Conservation (phyloP, 768 basidiomycete genomes). For the Termitomyces sp. region DNA sequence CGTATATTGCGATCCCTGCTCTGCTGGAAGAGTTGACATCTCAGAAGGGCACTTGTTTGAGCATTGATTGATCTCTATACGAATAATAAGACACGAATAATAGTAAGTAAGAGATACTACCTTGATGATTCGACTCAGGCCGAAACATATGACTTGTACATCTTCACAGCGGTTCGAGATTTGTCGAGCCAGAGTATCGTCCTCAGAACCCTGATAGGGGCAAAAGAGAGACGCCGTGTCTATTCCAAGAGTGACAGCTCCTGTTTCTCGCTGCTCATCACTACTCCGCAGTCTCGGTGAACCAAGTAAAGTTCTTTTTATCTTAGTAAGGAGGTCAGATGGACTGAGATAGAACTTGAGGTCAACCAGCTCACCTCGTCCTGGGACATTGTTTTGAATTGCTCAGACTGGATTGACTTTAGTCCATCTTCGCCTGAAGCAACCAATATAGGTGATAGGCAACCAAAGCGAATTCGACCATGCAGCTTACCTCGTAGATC, state of each 20-base stretch:
- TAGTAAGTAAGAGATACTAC: constrained; percentile 23
- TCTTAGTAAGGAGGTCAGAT: constrained; percentile 23
- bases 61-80: constrained; percentile 43
- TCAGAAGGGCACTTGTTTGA: constrained; percentile 37
- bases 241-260: constrained; percentile 37
- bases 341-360: too few relatives aligned
- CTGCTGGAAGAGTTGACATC: constrained; percentile 28
- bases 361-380: constrained; percentile 36
- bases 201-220: constrained; percentile 23
- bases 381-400: constrained; percentile 35
- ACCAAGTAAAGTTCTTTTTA: constrained; percentile 34
- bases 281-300: constrained; percentile 20
- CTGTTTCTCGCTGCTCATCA: constrained; percentile 36
- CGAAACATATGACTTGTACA: constrained; percentile 27
- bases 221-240: constrained; percentile 46
- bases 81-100: not conserved
- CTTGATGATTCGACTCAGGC: constrained; percentile 38
- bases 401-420: constrained; percentile 37
- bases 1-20: not conserved
- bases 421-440: constrained; percentile 30
- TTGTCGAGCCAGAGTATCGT: constrained; percentile 18
- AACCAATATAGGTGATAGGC: not conserved
- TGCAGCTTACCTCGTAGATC: constrained; percentile 53
- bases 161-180: constrained; percentile 31
- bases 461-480: not conserved